Percentiles rank a stretch among this genome's conserved stretches.
phyloP scores from a whole-genome alignment of 2,329 filamentous ascomycete genomes.

The Dissoconium aciculare region DNA sequence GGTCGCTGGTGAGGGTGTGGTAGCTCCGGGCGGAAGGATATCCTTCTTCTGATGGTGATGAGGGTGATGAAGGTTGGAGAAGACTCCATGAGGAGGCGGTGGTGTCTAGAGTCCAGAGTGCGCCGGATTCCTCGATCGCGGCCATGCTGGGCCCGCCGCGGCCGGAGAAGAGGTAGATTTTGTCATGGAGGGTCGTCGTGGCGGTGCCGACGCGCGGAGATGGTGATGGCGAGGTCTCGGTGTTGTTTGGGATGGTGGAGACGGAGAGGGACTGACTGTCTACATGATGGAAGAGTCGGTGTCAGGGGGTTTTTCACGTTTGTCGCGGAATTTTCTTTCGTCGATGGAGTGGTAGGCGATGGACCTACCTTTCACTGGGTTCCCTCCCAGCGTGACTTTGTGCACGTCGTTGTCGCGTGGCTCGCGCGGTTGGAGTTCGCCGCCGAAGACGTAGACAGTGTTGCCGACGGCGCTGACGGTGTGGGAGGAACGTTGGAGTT shows the following conservation, averaged over 20 bases:
- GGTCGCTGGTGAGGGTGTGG: slow-evolving; percentile 47
- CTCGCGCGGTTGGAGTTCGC: slow-evolving; percentile 51
- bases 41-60: no score
- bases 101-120: slow-evolving; percentile 63
- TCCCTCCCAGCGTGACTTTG: slow-evolving; percentile 28
- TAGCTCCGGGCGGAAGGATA: slow-evolving; percentile 54
- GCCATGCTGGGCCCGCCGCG: slow-evolving; percentile 54
- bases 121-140: slow-evolving; percentile 58
- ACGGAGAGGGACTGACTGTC: no score
- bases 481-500: slow-evolving; percentile 59
- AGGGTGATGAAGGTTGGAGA: slow-evolving; percentile 40
- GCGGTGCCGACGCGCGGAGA: slow-evolving; percentile 58
- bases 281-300: no score
- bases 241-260: slow-evolving; percentile 1
- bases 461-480: slow-evolving; percentile 37
- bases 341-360: slow-evolving; percentile 19
- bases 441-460: slow-evolving; percentile 60
- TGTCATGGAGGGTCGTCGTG: slow-evolving; percentile 49
- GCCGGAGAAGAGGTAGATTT: slow-evolving; percentile 71
- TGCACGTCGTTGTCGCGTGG: slow-evolving; percentile 62
- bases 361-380: slow-evolving; percentile 25
- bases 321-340: no score
- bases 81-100: slow-evolving; percentile 46
- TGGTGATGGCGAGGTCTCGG: slow-evolving; percentile 34
- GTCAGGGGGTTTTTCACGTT: no score